Conservation (phyloP, 23 red algal genomes). For the Chondrus crispus region DNA sequence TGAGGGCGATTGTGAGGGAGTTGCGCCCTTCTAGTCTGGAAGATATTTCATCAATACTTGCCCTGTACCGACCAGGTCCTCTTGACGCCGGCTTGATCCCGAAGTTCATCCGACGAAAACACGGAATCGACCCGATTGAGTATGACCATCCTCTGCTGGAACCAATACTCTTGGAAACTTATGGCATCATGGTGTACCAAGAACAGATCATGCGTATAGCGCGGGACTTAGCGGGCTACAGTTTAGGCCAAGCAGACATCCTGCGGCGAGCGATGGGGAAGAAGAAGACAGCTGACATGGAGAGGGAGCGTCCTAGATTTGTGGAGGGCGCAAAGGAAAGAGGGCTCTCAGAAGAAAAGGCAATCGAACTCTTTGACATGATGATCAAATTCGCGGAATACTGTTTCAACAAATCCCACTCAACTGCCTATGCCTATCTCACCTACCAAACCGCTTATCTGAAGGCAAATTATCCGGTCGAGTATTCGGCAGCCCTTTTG, state of each 20-base stretch:
- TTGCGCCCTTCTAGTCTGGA: slow-evolving; percentile 74
- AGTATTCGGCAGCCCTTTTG: slow-evolving; percentile 81
- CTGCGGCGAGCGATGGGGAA: slow-evolving; percentile 97
- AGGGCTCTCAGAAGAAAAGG: slow-evolving; percentile 36
- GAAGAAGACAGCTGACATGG: slow-evolving; percentile 93
- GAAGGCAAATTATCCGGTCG: slow-evolving; percentile 91
- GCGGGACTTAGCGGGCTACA: slow-evolving; percentile 90
- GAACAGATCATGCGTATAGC: slow-evolving; percentile 99
- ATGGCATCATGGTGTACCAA: slow-evolving; percentile 97
- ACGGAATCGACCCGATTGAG: slow-evolving; percentile 73
- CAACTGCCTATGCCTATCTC: slow-evolving; percentile 86
- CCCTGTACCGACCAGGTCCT: slow-evolving; percentile 95
- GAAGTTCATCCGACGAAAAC: slow-evolving; percentile 83
- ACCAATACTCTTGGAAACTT: slow-evolving; percentile 88
- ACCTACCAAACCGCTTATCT: slow-evolving; percentile 95
- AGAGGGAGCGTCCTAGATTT: slow-evolving; percentile 74
- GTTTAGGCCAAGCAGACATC: slow-evolving; percentile 92
- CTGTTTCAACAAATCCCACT: slow-evolving; percentile 99
- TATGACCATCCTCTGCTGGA: slow-evolving; percentile 78
- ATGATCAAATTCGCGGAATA: slow-evolving; percentile 97
- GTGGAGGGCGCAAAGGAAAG: slow-evolving; percentile 60
- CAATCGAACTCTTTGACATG: slow-evolving; percentile 68
- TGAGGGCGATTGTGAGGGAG: slow-evolving; percentile 89
- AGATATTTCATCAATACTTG: slow-evolving; percentile 93
- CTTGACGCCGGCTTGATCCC: slow-evolving; percentile 93